These are phyloP conservation scores for Xerocomellus chrysenteron DNA, from an alignment of 768 basidiomycete genomes.

Conservation along the genomic window DNA sequence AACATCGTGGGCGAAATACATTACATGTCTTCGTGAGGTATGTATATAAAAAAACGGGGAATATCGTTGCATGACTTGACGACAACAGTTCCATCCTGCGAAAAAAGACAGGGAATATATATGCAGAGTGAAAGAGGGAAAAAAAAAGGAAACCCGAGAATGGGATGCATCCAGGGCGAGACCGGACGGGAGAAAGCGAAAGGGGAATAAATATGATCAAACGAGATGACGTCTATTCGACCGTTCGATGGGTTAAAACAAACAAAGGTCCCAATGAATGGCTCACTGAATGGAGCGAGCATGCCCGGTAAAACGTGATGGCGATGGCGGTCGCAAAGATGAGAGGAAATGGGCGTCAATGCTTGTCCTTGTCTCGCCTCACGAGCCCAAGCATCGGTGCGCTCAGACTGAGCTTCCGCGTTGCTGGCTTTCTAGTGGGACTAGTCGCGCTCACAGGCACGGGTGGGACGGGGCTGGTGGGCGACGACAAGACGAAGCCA, in stretches of 20 bases:
- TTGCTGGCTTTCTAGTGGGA: slow-evolving; percentile 38
- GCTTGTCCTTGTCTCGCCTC: slow-evolving; percentile 52
- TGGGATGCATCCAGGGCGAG: neutral
- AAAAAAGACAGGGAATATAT: slow-evolving; percentile 1
- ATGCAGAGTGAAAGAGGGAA: neutral
- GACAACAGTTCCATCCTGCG: slow-evolving; percentile 12
- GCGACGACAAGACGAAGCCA: slow-evolving; percentile 11
- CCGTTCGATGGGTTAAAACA: neutral
- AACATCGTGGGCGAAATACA: slow-evolving; percentile 21
- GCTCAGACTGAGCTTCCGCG: slow-evolving; percentile 68
- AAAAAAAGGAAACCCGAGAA: neutral
- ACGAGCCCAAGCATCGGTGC: slow-evolving; percentile 56
- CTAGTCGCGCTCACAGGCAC: slow-evolving; percentile 20
- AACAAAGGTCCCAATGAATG: neutral
- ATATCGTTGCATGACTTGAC: slow-evolving; percentile 19
- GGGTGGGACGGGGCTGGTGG: slow-evolving; percentile 15
- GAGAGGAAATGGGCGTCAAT: slow-evolving; percentile 7
- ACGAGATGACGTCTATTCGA: slow-evolving; percentile 5
- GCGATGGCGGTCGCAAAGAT: neutral
- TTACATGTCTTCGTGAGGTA: slow-evolving; percentile 27
- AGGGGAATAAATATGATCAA: slow-evolving; percentile 30
- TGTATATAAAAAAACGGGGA: slow-evolving; percentile 15
- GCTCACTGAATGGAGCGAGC: neutral
- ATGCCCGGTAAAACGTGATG: neutral
- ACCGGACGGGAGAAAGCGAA: slow-evolving; percentile 11